These are phyloP conservation scores for Epichloe sibirici DNA, from an alignment of 2,329 filamentous ascomycete species.

Conservation along the genomic window DNA sequence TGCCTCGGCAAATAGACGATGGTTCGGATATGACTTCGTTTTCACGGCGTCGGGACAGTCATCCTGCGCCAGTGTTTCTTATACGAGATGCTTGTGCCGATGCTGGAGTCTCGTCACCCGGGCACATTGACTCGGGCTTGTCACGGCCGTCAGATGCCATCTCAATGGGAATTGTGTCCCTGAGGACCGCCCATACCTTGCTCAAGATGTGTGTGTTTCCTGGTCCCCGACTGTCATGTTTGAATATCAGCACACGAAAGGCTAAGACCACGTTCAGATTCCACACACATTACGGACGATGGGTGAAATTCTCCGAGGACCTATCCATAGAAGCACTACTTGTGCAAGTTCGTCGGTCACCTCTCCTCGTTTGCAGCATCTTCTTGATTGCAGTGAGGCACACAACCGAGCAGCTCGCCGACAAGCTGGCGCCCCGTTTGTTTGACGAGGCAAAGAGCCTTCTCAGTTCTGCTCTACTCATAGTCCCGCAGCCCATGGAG, in stretches of 20 bases:
- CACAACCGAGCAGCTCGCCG: slow-evolving; percentile 12
- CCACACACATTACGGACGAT: slow-evolving; percentile 15
- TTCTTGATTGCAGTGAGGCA: slow-evolving; percentile 16
- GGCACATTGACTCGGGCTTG: background rate
- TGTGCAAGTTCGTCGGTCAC: slow-evolving; percentile 5
- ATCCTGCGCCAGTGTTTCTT: slow-evolving; percentile 14
- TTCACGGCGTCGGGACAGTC: background rate
- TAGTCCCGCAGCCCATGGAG: slow-evolving; percentile 10
- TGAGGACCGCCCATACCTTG: slow-evolving; percentile 10
- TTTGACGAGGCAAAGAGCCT: slow-evolving; percentile 15
- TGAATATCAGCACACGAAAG: background rate
- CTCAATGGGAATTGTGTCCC: slow-evolving; percentile 10
- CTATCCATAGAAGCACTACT: slow-evolving; percentile 8
- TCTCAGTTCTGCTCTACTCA: slow-evolving; percentile 7
- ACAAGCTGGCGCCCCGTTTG: slow-evolving; percentile 11
- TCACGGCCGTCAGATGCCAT: slow-evolving; percentile 9
- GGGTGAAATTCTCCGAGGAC: slow-evolving; percentile 14
- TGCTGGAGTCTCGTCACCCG: slow-evolving; percentile 12
- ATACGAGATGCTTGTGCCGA: slow-evolving; percentile 17
- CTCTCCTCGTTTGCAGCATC: slow-evolving; percentile 14
- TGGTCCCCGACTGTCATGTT: background rate
- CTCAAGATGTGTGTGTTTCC: slow-evolving; percentile 11
- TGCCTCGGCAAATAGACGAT: background rate
- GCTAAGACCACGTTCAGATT: slow-evolving; percentile 11
- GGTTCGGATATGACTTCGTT: background rate